phyloP scores from a whole-genome alignment of 2,329 filamentous ascomycete species.

The Raffaelea arxii region DNA sequence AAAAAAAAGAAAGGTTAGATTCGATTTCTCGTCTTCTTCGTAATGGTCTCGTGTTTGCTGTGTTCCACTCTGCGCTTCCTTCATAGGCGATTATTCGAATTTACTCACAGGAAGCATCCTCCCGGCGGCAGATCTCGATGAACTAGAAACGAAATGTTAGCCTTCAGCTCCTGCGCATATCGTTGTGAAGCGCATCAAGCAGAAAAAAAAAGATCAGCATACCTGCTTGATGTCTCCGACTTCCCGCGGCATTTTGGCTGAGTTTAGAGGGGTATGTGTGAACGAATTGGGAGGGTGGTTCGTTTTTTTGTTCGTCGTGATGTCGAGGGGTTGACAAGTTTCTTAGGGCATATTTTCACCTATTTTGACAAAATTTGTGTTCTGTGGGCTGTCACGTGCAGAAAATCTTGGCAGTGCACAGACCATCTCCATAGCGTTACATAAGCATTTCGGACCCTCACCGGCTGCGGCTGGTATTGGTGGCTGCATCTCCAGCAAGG shows the following conservation, averaged over 20 bases:
- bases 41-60: neutral
- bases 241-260: slow-evolving; percentile 91
- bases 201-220: slow-evolving; percentile 18
- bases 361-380: slow-evolving; percentile 11
- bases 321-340: slow-evolving; percentile 5
- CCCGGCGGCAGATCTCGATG: slow-evolving; percentile 99
- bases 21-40: slow-evolving; percentile 13
- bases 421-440: neutral
- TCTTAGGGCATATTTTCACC: neutral
- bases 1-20: slow-evolving; percentile 16
- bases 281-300: slow-evolving; percentile 11
- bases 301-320: slow-evolving; percentile 12
- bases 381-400: slow-evolving; percentile 12
- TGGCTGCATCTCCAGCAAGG: neutral
- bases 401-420: neutral
- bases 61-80: too few species aligned
- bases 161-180: slow-evolving; percentile 4
- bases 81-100: neutral
- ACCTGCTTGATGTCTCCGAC: slow-evolving; percentile 94
- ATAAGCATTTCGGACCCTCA: too few species aligned
- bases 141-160: slow-evolving; percentile 49
- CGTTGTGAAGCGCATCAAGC: neutral
- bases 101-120: slow-evolving; percentile 96
- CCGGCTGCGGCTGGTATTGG: too few species aligned
- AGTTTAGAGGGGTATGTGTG: slow-evolving; percentile 17